Evolutionary conservation across 352 stramenopile genomes (phyloP), one percentile per base, ranked within the genome.

Genomic region (Phytophthora nicotianae): DNA sequence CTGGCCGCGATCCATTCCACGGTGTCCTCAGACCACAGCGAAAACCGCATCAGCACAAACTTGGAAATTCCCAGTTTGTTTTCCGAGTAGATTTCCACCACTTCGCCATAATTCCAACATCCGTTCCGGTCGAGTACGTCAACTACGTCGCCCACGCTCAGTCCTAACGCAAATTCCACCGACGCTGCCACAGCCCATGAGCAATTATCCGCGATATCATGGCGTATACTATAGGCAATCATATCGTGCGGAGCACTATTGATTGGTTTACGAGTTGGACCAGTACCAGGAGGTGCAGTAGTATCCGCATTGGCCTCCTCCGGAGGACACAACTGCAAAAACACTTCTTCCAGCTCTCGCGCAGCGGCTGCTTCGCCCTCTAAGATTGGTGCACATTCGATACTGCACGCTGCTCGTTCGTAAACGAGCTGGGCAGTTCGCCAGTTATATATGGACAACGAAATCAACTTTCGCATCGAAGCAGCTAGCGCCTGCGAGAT

Each of bases 51-150:
- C 33, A 86, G 64, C 27, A 93, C 70, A 64, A 88, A 90, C 55
- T 86, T 94, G 14, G 79, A 26, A 47, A 68, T 50, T 2, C 62
- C 20, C 4, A 55, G 47, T 4, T 35, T 70, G 7, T 55, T 60
- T 62, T 93, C 78, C 13, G 60, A 57, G 52, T 80, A 84, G 10
- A 80, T 57, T 20, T 94, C 79, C 9, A 90, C 40, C 3, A 96
- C 81, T 55, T 91, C 74, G 9, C 82, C 88, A n/a, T 90, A 77
- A 43, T 89, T 90, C 88, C 88, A 96, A 49, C 81, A 89, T 4
- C 81, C 83, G 23, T 88, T 89, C 32, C 74, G 69, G 65, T 96
- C 88, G 16, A 96, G 62, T 40, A 90, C 84, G 56, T 96, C 88
- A 24, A 92, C 77, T 38, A 83, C 74, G 46, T 95, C 84, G 4